Evolutionary conservation across 768 basidiomycete species (phyloP), one percentile per base, ranked within the genome.

Genomic region (Galerina marginata): DNA sequence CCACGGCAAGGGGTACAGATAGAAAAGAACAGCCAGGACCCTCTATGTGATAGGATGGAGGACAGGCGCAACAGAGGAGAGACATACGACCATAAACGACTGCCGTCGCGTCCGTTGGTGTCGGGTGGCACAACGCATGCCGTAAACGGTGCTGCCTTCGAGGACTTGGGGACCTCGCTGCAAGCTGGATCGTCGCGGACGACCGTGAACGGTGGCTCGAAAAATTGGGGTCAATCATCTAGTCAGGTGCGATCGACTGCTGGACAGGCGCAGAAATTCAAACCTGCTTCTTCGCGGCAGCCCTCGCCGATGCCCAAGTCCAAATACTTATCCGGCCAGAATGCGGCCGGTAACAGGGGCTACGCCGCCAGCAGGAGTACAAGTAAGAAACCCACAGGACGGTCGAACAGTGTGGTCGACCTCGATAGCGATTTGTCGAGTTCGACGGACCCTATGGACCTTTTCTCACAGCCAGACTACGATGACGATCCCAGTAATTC

Each of bases 381-480:
- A 14, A 53, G 23, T 25, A 42, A 25, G 38, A 37, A 40, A 20
- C 15, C 36, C 20, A 38, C 51, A 53, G 20, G 23, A 38, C 38
- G 23, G 25, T 40, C 51, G 3, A 33, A 33, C 4, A 33, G 29
- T 33, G 29, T 33, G 29, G 29, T 33, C 5, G 29, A 33, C 29
- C 29, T 33, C 47, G 47, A 49, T 6, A 25, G 26, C 25, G 47
- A 49, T 33, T 49, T 49, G 10, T 29, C 36, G 23, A 26, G 25
- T 29, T 25, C 7, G 29, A 33, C 29, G 7, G 29, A 33, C 29
- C 29, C 29, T 7, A 54, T 73, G 37, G 67, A 73, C 58, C 58
- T 63, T 14, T 47, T 72, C 4, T 63, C 71, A 7, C 64, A 66
- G 42, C 45, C 43, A 12, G 29, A 42, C 38, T 47, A 55, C 16